These are phyloP conservation scores for Trichoderma guizhouense DNA, from an alignment of 2,329 filamentous ascomycete species.

Conservation along the genomic window DNA sequence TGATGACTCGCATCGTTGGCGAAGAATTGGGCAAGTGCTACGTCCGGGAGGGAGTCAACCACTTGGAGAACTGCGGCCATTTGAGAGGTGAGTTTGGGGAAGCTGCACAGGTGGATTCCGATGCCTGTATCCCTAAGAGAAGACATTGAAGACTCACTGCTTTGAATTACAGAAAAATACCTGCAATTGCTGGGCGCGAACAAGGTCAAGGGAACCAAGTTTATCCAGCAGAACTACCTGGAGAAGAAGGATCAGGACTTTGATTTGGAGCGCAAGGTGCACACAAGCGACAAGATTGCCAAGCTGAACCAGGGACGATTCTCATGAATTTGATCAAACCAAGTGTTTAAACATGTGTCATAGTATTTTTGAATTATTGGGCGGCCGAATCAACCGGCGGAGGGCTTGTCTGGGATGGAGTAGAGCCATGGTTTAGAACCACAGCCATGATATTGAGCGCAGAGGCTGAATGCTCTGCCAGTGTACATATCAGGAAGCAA, in stretches of 20 bases:
- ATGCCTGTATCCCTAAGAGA: too few relatives aligned
- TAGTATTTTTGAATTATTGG: not conserved
- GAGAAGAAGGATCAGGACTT: slow-evolving; percentile 47
- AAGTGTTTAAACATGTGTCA: not conserved
- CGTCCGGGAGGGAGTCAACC: slow-evolving; percentile 78
- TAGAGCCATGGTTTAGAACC: slow-evolving; percentile 6
- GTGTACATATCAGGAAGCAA: slow-evolving; percentile 34
- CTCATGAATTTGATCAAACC: slow-evolving; percentile 24
- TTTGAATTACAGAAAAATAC: slow-evolving; percentile 63
- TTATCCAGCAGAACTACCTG: slow-evolving; percentile 75
- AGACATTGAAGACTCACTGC: slow-evolving; percentile 8
- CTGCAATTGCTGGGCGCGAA: slow-evolving; percentile 72
- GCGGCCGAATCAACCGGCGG: slow-evolving; percentile 3
- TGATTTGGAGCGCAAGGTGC: slow-evolving; percentile 38
- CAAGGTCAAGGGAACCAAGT: slow-evolving; percentile 75
- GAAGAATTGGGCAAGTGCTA: slow-evolving; percentile 87
- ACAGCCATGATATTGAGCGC: slow-evolving; percentile 20
- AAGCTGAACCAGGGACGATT: slow-evolving; percentile 37
- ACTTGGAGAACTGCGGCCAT: slow-evolving; percentile 80
- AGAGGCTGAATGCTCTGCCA: slow-evolving; percentile 30
- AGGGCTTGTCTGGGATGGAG: slow-evolving; percentile 1
- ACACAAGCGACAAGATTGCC: slow-evolving; percentile 39
- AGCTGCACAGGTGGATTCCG: not conserved
- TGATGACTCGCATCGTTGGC: slow-evolving; percentile 80
- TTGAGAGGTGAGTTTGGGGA: slow-evolving; percentile 65